These are phyloP conservation scores for Nannizzia gypsea DNA, from an alignment of 2,329 filamentous ascomycete species.

Conservation along the genomic window DNA sequence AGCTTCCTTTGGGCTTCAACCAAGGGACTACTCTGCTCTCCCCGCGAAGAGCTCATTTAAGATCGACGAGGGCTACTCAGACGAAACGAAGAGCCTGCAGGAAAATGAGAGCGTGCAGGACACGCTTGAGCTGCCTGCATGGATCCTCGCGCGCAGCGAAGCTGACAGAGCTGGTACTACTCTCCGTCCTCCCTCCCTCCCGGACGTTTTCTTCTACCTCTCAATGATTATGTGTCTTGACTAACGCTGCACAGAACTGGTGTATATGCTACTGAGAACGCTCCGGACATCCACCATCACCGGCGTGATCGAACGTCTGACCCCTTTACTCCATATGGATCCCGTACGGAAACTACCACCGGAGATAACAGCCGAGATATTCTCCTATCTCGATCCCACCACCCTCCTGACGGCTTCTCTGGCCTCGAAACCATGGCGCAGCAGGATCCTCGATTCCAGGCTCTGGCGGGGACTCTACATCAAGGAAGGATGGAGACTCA, in stretches of 20 bases:
- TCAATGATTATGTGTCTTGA: not conserved
- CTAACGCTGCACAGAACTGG: slow-evolving; percentile 50
- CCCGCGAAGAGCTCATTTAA: slow-evolving; percentile 33
- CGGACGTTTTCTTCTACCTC: not conserved
- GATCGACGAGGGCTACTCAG: slow-evolving; percentile 79
- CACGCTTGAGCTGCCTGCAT: slow-evolving; percentile 40
- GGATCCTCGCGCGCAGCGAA: slow-evolving; percentile 44
- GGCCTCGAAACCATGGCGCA: slow-evolving; percentile 71
- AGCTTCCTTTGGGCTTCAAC: not conserved
- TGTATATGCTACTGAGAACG: slow-evolving; percentile 63
- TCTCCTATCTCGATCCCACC: slow-evolving; percentile 70
- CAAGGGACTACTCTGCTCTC: not conserved
- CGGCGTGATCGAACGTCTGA: slow-evolving; percentile 66
- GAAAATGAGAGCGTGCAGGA: slow-evolving; percentile 31
- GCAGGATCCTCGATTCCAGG: slow-evolving; percentile 66
- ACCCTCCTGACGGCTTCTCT: slow-evolving; percentile 69
- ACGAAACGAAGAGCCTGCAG: slow-evolving; percentile 48
- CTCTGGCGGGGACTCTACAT: slow-evolving; percentile 79
- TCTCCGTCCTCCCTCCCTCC: not conserved
- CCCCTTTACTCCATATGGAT: slow-evolving; percentile 81
- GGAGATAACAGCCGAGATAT: slow-evolving; percentile 81
- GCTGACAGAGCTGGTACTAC: slow-evolving; percentile 42
- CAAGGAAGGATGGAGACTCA: slow-evolving; percentile 72
- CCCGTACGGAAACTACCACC: slow-evolving; percentile 75
- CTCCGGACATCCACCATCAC: slow-evolving; percentile 70